These are phyloP conservation scores for Micractinium conductrix DNA, from an alignment of 139 green algal genomes.

Conservation along the genomic window DNA sequence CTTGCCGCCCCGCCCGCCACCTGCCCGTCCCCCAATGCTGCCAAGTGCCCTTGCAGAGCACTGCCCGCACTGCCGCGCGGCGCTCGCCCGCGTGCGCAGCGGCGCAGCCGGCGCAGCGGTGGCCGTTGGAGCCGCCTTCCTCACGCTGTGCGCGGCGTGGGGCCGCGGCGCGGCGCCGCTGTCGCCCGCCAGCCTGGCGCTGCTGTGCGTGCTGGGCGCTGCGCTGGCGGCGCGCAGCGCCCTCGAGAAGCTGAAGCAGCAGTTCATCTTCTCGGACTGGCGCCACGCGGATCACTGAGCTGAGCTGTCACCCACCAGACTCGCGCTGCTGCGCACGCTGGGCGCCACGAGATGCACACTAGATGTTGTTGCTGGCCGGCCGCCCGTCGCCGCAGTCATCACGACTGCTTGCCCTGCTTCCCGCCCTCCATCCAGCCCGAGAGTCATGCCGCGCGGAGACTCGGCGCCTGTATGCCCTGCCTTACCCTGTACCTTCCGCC, in stretches of 20 bases:
- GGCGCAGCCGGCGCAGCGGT: background rate
- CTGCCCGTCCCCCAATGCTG: background rate
- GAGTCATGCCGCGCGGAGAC: too few species aligned
- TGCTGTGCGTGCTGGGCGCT: background rate
- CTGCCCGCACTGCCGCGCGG: constrained; percentile 17
- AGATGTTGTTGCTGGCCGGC: too few species aligned
- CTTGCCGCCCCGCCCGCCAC: too few species aligned
- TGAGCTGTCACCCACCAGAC: too few species aligned
- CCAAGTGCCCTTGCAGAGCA: constrained; percentile 1
- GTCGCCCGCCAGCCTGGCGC: constrained; percentile 13
- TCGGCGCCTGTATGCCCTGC: too few species aligned
- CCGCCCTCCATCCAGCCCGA: too few species aligned
- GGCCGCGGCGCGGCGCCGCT: background rate
- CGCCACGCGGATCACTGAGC: constrained; percentile 18
- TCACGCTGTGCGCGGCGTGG: background rate
- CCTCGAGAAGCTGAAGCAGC: background rate
- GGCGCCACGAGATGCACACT: too few species aligned
- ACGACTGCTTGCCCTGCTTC: too few species aligned
- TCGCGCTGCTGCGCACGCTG: too few species aligned
- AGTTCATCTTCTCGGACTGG: constrained; percentile 21
- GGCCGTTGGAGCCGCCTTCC: background rate
- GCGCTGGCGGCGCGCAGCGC: background rate
- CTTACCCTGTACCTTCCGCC: too few species aligned
- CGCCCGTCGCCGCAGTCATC: too few species aligned
- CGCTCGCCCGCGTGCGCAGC: background rate